A percentile compares a stretch with the other conserved stretches of the same genome.
These are phyloP conservation scores for Chlamydomonas applanata DNA, from an alignment of 139 green algal species.

Conservation along the genomic window DNA sequence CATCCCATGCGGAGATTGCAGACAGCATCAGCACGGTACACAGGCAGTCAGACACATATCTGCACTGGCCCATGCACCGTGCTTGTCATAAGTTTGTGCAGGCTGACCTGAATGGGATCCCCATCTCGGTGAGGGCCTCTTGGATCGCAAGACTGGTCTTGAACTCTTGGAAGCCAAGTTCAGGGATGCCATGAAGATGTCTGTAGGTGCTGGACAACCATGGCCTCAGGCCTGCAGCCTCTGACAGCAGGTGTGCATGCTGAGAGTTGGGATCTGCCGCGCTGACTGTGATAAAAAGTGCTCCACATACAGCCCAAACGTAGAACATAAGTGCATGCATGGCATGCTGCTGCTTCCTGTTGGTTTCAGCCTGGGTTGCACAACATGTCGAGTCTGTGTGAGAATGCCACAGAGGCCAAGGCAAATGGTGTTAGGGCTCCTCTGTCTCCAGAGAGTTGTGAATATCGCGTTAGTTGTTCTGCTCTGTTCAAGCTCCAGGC, in stretches of 20 bases:
- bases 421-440: no score
- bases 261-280: background rate
- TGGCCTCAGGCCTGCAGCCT: background rate
- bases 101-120: constrained; percentile 57
- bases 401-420: no score
- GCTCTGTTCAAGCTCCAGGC: no score
- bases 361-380: no score
- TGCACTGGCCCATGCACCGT: no score
- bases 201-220: background rate
- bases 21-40: no score
- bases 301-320: background rate
- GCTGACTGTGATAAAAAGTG: background rate
- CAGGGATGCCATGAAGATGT: constrained; percentile 64
- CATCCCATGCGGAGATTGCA: no score
- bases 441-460: no score
- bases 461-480: no score
- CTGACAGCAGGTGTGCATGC: background rate
- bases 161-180: constrained; percentile 67
- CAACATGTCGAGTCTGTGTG: no score
- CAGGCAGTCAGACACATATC: no score
- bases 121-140: constrained; percentile 52
- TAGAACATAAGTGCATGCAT: background rate
- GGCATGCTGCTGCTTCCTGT: background rate
- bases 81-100: background rate
- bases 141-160: constrained; percentile 68